Evolutionary conservation across 2,329 filamentous ascomycete genomes (phyloP).

Genomic region (Microcyclospora tardicrescens): DNA sequence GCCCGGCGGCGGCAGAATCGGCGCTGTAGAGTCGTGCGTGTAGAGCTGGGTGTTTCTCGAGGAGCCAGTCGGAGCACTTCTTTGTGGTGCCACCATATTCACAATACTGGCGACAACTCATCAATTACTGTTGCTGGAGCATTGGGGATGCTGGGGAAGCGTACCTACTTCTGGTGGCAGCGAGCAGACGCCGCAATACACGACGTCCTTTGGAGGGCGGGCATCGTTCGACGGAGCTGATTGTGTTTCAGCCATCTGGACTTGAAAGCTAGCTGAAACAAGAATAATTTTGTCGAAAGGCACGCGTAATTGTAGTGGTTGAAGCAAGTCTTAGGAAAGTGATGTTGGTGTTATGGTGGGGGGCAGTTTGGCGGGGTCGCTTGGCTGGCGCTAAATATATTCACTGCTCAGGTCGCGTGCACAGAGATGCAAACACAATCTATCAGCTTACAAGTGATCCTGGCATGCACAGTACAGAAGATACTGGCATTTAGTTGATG

Average conservation of each 20-base stretch:
- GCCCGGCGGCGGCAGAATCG: slow-evolving; percentile 64
- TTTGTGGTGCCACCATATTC: slow-evolving; percentile 94
- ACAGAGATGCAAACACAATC: too few relatives aligned
- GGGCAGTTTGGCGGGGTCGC: too few relatives aligned
- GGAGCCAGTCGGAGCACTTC: slow-evolving; percentile 95
- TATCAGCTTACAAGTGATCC: too few relatives aligned
- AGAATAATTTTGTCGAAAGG: too few relatives aligned
- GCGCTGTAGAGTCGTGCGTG: slow-evolving; percentile 71
- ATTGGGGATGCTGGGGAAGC: slow-evolving; percentile 9
- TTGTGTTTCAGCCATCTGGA: slow-evolving; percentile 19
- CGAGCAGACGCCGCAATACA: slow-evolving; percentile 55
- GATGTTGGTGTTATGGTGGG: too few relatives aligned
- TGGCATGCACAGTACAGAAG: too few relatives aligned
- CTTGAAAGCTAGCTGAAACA: too few relatives aligned
- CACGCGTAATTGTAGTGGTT: too few relatives aligned
- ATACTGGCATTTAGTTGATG: too few relatives aligned
- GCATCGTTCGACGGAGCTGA: slow-evolving; percentile 9
- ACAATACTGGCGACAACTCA: slow-evolving; percentile 57
- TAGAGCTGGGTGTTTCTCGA: slow-evolving; percentile 57
- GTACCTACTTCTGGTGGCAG: slow-evolving; percentile 54
- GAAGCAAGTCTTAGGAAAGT: too few relatives aligned
- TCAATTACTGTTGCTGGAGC: slow-evolving; percentile 4
- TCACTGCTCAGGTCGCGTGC: too few relatives aligned
- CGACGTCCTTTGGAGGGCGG: slow-evolving; percentile 37
- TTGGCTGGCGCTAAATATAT: too few relatives aligned